A percentile compares a stretch with the other conserved stretches of the same genome.
Conservation (phyloP, 257 asterid genomes). For the Salvia hispanica region DNA sequence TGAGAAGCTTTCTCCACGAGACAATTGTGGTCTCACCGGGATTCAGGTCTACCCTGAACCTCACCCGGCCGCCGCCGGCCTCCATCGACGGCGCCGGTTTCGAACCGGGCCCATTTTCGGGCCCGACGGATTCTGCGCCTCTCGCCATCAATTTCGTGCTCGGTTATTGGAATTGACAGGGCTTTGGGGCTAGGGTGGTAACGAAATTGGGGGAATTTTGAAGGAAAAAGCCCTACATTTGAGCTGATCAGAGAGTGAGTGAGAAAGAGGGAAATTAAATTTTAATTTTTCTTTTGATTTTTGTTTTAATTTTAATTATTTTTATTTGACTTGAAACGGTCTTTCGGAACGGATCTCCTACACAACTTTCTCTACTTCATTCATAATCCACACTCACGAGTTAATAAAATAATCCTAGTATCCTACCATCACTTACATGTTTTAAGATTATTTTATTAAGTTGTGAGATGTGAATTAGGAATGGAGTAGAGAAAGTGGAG, state of each 20-base stretch:
- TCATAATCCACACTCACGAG: no score
- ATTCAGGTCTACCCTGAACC: conserved; percentile 70
- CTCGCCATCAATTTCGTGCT: conserved; percentile 36
- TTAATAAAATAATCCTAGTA: no score
- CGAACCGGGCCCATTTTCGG: conserved; percentile 40
- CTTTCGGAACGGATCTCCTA: no score
- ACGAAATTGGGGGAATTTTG: conserved; percentile 21
- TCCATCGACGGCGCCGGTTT: conserved; percentile 49
- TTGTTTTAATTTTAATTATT: no score
- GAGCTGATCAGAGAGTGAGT: conserved; percentile 24
- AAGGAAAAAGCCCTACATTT: conserved; percentile 39
- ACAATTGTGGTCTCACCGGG: conserved; percentile 90
- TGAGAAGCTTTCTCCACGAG: conserved; percentile 88
- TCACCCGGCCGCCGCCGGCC: conserved; percentile 56
- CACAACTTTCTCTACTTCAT: no score
- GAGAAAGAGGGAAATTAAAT: conserved; percentile 14
- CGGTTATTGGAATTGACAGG: conserved; percentile 14
- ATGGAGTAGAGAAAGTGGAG: no score
- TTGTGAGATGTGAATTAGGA: no score
- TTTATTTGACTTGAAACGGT: conserved; percentile 13
- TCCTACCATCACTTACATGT: no score
- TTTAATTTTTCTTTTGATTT: conserved; percentile 6
- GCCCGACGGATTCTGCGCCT: conserved; percentile 38
- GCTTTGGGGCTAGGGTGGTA: neutral
- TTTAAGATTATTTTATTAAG: no score